phyloP scores from a whole-genome alignment of 163 green algal genomes.

The Prototheca cutis region DNA sequence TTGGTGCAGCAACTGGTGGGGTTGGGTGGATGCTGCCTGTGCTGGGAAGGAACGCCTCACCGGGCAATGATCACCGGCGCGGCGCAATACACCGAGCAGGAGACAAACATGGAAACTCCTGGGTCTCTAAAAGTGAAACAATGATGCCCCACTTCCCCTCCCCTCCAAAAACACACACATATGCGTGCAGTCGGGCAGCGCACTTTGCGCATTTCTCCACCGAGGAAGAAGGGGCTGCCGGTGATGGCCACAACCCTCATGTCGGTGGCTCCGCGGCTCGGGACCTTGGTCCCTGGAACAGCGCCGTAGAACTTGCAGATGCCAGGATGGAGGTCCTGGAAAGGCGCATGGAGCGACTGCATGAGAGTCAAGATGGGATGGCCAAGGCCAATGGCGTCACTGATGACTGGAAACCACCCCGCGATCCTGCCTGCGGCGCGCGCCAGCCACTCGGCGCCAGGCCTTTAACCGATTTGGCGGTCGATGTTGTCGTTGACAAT shows the following conservation, averaged over 20 bases:
- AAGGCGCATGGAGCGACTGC: conserved; percentile 30
- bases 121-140: no score
- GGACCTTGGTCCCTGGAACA: conserved; percentile 54
- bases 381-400: neutral
- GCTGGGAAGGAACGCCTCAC: no score
- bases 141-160: neutral
- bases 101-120: no score
- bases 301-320: conserved; percentile 50
- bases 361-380: conserved; percentile 3
- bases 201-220: conserved; percentile 36
- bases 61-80: no score
- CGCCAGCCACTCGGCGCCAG: no score
- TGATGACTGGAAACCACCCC: conserved; percentile 28
- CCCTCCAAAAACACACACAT: neutral
- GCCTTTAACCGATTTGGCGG: conserved; percentile 23
- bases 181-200: conserved; percentile 32
- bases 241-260: conserved; percentile 16
- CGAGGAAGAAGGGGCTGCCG: conserved; percentile 17
- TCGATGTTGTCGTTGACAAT: conserved; percentile 36
- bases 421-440: no score
- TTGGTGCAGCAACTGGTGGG: no score
- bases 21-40: no score
- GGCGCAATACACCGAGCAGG: no score
- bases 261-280: conserved; percentile 33
- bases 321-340: conserved; percentile 33